phyloP scores from a whole-genome alignment of 192 early-diverging fungal genomes.

The Rhizophagus prolifer region DNA sequence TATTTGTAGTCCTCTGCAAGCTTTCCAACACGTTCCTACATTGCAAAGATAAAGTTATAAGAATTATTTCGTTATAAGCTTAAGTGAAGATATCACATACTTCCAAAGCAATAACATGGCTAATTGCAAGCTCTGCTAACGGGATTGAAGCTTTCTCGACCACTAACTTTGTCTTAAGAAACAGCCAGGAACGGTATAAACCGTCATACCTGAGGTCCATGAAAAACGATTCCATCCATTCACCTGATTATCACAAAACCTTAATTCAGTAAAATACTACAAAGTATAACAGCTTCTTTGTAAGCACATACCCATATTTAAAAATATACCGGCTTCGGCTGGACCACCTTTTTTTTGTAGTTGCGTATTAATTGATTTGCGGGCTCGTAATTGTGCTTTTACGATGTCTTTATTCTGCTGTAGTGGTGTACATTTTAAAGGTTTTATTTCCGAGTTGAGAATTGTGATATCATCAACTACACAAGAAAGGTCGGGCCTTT shows the following conservation, averaged over 20 bases:
- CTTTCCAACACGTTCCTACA: constrained; percentile 27
- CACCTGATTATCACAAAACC: constrained; percentile 27
- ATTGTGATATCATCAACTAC: constrained; percentile 28
- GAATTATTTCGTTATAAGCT: constrained; percentile 26
- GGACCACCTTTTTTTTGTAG: constrained; percentile 15
- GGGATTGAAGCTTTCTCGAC: constrained; percentile 28
- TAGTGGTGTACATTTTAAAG: constrained; percentile 19
- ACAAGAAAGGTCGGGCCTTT: constrained; percentile 23
- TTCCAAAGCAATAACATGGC: constrained; percentile 32
- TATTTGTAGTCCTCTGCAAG: constrained; percentile 31
- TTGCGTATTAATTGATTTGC: constrained; percentile 28
- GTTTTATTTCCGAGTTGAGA: constrained; percentile 29
- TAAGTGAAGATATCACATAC: constrained; percentile 9
- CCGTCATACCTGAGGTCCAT: constrained; percentile 29
- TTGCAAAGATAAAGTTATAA: constrained; percentile 14
- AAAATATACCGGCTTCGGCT: constrained; percentile 27
- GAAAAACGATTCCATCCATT: constrained; percentile 24
- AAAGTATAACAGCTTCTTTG: constrained; percentile 18
- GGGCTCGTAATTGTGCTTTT: constrained; percentile 26
- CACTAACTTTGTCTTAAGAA: constrained; percentile 22
- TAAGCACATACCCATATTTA: constrained; percentile 31
- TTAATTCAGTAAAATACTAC: constrained; percentile 8
- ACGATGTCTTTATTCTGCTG: constrained; percentile 23
- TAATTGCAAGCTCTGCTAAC: constrained; percentile 26
- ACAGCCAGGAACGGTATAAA: constrained; percentile 21